A percentile compares a stretch with the other conserved stretches of the same genome.
Conservation (phyloP, 257 asterid species). For the Plantago ovata region DNA sequence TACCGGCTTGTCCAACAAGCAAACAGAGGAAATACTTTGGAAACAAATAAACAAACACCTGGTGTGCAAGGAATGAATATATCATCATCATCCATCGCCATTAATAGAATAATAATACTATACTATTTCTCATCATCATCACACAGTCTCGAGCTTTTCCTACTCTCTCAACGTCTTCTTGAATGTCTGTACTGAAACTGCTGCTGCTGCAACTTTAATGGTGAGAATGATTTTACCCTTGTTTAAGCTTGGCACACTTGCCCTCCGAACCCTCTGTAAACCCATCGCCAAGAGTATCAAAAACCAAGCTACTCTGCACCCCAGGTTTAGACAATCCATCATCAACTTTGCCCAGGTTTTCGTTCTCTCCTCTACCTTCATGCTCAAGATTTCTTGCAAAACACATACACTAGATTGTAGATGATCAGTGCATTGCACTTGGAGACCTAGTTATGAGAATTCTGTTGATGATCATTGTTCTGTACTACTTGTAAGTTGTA, state of each 20-base stretch:
- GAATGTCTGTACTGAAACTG: background rate
- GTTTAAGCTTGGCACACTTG: conserved; percentile 76
- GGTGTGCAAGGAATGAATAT: too few relatives aligned
- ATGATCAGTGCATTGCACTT: too few relatives aligned
- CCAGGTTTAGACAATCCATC: conserved; percentile 62
- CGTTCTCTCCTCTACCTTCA: too few relatives aligned
- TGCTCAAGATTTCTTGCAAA: background rate
- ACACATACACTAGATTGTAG: background rate
- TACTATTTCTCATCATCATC: too few relatives aligned
- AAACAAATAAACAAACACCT: too few relatives aligned
- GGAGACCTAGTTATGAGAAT: too few relatives aligned
- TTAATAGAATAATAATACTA: too few relatives aligned
- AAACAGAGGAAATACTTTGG: too few relatives aligned
- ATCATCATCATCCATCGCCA: too few relatives aligned
- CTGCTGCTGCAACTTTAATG: background rate
- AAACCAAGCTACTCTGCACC: conserved; percentile 66
- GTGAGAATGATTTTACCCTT: conserved; percentile 64
- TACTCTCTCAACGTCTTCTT: background rate
- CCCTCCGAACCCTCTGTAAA: conserved; percentile 68
- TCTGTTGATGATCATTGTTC: too few relatives aligned
- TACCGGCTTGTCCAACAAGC: too few relatives aligned
- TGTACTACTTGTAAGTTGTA: too few relatives aligned
- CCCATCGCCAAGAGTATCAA: conserved; percentile 80
- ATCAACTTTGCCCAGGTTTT: conserved; percentile 76
- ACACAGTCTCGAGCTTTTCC: background rate